Base-by-base conservation (phyloP, 2,329 filamentous ascomycete genomes). In the Beauveria scarabaeidicola region DNA sequence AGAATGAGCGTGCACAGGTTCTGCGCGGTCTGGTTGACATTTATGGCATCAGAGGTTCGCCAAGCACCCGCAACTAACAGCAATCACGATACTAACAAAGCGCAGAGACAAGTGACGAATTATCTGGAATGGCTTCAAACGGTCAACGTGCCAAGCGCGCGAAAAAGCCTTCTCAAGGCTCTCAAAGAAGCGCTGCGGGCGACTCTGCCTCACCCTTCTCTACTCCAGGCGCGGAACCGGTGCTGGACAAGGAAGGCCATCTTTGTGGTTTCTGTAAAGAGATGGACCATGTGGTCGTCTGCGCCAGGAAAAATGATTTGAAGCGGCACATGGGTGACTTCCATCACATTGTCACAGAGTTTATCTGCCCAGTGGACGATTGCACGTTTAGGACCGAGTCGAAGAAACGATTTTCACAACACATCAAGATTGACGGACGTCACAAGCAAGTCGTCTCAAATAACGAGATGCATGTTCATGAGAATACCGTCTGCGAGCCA, bases 271-370 rank as follows among this genome's bases (percentile, higher is more conserved):
- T 78, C 58, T 78, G 76, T 64, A 70, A 70, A 41, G 76, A 78
- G 63, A 72, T 72, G 58, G 67, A 68, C 47, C 75, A 77, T 55
- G 64, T 70, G 55, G 73, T 76, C 64, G 75, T 75, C 4, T 77
- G 75, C 62, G 76, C 74, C 6, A 74, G 77, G 13, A 77, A 78
- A 63, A 77, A 78, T 61, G 77, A 79, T 60, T 67, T 79, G 52
- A 78, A 78, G 64, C 73, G 77, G 13, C 77, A 79, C 57, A 77
- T 79, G 38, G 75, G 78, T 58, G 73, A 77, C 61, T 78, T 78
- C 55, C 77, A 79, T 64, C 75, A 76, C 61, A 75, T 72, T 59
- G 75, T 79, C 59, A 73, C 75, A 3, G 74, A 78, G 61, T 79
- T 75, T 75, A 70, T 72, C 52, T 79, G 77, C 61, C 71, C 74